Conservation (phyloP, 345 rosid species). For the Citrus maxima region DNA sequence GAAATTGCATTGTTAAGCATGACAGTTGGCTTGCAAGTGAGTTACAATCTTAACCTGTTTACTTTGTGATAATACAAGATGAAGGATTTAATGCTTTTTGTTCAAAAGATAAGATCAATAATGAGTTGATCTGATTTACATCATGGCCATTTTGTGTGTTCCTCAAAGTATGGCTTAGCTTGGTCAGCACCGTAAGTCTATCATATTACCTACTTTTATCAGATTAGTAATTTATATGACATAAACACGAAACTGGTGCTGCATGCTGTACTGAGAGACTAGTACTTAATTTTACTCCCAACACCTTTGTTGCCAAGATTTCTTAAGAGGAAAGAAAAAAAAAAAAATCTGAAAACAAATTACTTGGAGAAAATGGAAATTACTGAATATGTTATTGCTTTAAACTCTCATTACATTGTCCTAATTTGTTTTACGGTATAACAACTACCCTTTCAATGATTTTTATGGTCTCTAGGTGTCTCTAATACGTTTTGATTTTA, state of each 20-base stretch:
- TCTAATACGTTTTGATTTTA: background rate
- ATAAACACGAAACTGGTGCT: background rate
- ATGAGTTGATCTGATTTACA: background rate
- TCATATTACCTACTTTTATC: background rate
- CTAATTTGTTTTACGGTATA: background rate
- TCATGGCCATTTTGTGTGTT: background rate
- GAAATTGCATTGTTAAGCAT: conserved; percentile 76
- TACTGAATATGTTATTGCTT: background rate
- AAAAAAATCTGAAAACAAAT: background rate
- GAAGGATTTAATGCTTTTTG: conserved; percentile 1
- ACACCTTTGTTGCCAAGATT: background rate
- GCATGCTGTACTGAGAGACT: background rate
- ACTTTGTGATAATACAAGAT: background rate
- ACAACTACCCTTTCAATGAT: background rate
- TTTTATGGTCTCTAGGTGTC: background rate
- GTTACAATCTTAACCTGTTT: conserved; percentile 15
- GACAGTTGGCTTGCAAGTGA: conserved; percentile 87
- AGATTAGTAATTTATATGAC: background rate
- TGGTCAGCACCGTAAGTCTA: background rate
- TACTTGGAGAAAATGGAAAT: background rate
- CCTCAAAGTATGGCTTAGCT: background rate
- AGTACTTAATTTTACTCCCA: background rate
- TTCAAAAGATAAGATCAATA: background rate
- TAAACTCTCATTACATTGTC: background rate
- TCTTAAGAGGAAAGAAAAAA: background rate